Evolutionary conservation across 1,284 basidiomycete genomes (phyloP), one percentile per base, ranked within the genome.

Genomic region (Ceratorhiza oryzae-sativae): DNA sequence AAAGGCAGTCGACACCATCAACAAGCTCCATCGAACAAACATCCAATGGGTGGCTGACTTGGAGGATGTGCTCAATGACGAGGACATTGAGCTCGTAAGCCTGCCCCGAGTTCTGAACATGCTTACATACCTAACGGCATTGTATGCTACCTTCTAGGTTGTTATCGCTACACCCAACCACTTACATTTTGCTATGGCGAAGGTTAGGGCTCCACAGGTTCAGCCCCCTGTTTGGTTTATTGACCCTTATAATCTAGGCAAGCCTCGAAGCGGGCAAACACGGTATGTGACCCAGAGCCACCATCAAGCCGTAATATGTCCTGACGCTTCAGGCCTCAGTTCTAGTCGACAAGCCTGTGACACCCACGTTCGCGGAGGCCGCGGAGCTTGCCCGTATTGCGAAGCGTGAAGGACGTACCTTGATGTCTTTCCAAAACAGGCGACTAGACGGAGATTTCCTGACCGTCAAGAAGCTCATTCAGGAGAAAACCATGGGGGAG

Each of bases 371-470:
- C 18, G 53, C 53, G 41, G 65, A 70, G 20, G 65, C 65, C 39
- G 25, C 32, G 65, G 65, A 70, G 53, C 53, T 70, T 55, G 53
- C 53, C 41, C 51, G 65, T 3, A 70, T 70, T 70, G 65, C 65
- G 2, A 39, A 70, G 53, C 2, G 65, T n/a, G 23, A 42, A 27
- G 41, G 53, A 6, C 65, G 65, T 34, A 58, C 41, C 41, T 58
- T 70, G 65, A 56, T 70, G 65, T 58, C 65, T 1, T 70, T 70
- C 53, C 65, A 70, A 51, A 70, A 70, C 27, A 56, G 65, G 39
- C 30, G 65, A 20, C 53, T 70, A 10, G 65, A 70, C 53, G 65
- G 65, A 46, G 65, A 70, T 58, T 70, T 70, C 42, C 53, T 70
- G 32, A 70, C 65, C 1, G 65, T 70, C 1, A 70, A 58, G 53